Evolutionary conservation across 2,329 filamentous ascomycete genomes (phyloP), one percentile per base, ranked within the genome.

Genomic region (Dryadomyces sulphureus): DNA sequence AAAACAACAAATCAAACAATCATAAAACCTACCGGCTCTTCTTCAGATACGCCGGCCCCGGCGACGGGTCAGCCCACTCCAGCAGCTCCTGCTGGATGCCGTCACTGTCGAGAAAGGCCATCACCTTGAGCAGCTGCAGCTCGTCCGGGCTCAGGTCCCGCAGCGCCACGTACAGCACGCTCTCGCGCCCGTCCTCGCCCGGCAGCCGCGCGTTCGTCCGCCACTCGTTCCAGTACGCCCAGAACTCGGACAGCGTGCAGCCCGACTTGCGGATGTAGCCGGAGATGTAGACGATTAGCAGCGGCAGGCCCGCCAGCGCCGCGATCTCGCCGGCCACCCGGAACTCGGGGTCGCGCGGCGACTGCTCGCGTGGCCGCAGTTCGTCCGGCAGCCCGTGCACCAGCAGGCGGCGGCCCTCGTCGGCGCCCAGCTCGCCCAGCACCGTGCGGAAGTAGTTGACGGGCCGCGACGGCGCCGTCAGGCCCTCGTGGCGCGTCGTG

Each of bases 181-280:
- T 36, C 8, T 51, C 49, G 0, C 43, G 39, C 4, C 44, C 12
- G 4, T 14, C 19, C 8, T 20, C 40, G 12, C 35, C 19, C 1
- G 43, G 12, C 7, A 46, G 19, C 1, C 48, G 36, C 0, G 43
- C 45, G 7, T 48, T 48, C 1, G 45, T 34, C 2, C 47, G 49
- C 51, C 49, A 52, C 11, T 51, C 50, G 30, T 49, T 51, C 51
- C 51, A 51, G 34, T 49, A 48, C 14, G 49, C 46, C 51, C 49
- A 51, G 17, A 53, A 51, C n/a, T 53, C 48, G 0, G 45, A 48
- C 25, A 52, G 40, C 0, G 47, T 46, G 17, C 49, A 52, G 5
- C 49, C 47, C 5, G 34, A 44, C 9, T 47, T 49, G 17, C 48
- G 49, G 14, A 52, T 52, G 46, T 52, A 51, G 2, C 50, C 49